Evolutionary conservation across 2,329 filamentous ascomycete genomes (phyloP).

Genomic region (Alternaria conjuncta): DNA sequence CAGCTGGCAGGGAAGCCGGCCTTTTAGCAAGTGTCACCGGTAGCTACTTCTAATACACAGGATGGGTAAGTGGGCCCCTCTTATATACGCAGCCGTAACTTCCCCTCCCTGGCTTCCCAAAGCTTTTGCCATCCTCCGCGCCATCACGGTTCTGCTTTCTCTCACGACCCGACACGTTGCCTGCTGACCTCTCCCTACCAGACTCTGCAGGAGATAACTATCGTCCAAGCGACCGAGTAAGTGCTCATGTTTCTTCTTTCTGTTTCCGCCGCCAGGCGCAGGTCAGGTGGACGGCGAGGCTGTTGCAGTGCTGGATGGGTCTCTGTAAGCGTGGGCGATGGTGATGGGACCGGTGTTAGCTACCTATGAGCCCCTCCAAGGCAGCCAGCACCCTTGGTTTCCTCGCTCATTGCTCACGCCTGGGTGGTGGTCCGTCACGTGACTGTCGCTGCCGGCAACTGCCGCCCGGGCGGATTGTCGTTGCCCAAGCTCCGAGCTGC

Average conservation of each 20-base stretch:
- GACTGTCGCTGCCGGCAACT: conserved; percentile 18
- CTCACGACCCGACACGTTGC: conserved; percentile 20
- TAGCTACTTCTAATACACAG: conserved; percentile 33
- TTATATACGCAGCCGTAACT: conserved; percentile 17
- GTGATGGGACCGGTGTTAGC: not conserved
- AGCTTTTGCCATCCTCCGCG: conserved; percentile 20
- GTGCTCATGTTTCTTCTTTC: conserved; percentile 17
- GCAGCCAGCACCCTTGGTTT: conserved; percentile 1
- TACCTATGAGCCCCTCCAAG: not conserved
- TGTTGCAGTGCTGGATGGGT: not conserved
- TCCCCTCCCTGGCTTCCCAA: conserved; percentile 19
- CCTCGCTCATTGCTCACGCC: not conserved
- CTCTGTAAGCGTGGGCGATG: not conserved
- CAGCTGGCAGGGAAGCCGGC: conserved; percentile 40
- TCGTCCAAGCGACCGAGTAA: conserved; percentile 33
- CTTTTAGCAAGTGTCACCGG: conserved; percentile 33
- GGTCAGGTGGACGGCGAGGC: conserved; percentile 6
- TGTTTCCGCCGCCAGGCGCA: conserved; percentile 4
- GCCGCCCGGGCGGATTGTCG: conserved; percentile 27
- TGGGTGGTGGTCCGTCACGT: conserved; percentile 15
- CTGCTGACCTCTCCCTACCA: conserved; percentile 28
- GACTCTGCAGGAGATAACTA: conserved; percentile 31
- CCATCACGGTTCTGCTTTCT: conserved; percentile 33
- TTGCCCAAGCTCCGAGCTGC: conserved; percentile 20
- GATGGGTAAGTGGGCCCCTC: conserved; percentile 37